These are phyloP conservation scores for Clarireedia homoeocarpa DNA, from an alignment of 2,329 filamentous ascomycete genomes.

Conservation along the genomic window DNA sequence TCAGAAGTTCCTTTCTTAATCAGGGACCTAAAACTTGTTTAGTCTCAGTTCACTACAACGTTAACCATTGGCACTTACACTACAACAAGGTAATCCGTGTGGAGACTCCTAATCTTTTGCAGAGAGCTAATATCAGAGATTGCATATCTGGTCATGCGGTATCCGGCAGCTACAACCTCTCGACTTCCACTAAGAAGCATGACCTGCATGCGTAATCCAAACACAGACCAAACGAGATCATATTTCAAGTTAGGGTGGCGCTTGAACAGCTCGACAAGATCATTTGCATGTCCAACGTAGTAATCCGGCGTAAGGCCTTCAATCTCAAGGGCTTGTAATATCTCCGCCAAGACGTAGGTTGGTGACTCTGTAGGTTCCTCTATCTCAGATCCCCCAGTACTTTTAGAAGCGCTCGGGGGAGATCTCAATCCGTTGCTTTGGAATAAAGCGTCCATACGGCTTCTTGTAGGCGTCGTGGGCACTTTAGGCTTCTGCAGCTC, in stretches of 20 bases:
- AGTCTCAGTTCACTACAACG: slow-evolving; percentile 7
- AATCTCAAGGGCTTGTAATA: slow-evolving; percentile 80
- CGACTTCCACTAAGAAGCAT: slow-evolving; percentile 94
- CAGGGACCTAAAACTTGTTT: slow-evolving; percentile 50
- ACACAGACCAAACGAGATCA: slow-evolving; percentile 91
- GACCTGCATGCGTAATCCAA: slow-evolving; percentile 86
- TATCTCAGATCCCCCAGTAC: slow-evolving; percentile 50
- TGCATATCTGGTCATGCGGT: slow-evolving; percentile 86
- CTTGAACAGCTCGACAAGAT: slow-evolving; percentile 92
- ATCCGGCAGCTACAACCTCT: slow-evolving; percentile 91
- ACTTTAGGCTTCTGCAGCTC: slow-evolving; percentile 48
- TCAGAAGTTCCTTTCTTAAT: slow-evolving; percentile 97
- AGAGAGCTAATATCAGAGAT: slow-evolving; percentile 88
- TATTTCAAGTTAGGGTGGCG: slow-evolving; percentile 90
- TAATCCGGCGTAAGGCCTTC: slow-evolving; percentile 88
- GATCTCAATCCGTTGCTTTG: slow-evolving; percentile 45
- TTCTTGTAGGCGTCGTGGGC: slow-evolving; percentile 39
- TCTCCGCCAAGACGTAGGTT: slow-evolving; percentile 82
- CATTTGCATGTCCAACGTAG: slow-evolving; percentile 89
- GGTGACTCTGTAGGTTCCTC: slow-evolving; percentile 76
- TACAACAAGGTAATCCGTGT: slow-evolving; percentile 89
- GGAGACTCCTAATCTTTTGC: slow-evolving; percentile 76
- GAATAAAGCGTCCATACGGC: slow-evolving; percentile 40
- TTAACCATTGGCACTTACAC: slow-evolving; percentile 36
- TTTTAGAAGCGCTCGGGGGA: slow-evolving; percentile 47